A percentile compares a stretch with the other conserved stretches of the same genome.
Conservation (phyloP, 1,284 basidiomycete genomes). For the Trichosporon coremiiforme region DNA sequence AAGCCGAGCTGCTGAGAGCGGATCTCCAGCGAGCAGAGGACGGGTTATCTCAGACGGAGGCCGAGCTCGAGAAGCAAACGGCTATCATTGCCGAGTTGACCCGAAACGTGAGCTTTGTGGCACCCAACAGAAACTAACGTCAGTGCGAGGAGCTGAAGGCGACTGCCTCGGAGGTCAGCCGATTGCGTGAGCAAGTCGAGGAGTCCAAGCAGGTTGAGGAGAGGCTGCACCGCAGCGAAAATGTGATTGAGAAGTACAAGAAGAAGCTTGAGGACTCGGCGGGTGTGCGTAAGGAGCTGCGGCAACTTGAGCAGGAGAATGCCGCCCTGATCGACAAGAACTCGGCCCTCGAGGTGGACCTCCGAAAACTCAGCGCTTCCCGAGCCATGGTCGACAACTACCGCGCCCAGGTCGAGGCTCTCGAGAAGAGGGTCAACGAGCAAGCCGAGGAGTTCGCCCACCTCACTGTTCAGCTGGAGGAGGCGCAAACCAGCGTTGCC, state of each 20-base stretch:
- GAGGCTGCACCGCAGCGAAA: slow-evolving; percentile 87
- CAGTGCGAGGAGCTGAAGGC: slow-evolving; percentile 75
- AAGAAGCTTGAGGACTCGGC: slow-evolving; percentile 95
- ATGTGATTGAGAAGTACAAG: slow-evolving; percentile 98
- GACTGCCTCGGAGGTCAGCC: slow-evolving; percentile 72
- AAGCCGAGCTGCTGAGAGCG: slow-evolving; percentile 73
- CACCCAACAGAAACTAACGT: not conserved
- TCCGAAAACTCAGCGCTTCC: slow-evolving; percentile 79
- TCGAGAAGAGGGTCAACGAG: slow-evolving; percentile 66
- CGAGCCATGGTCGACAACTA: slow-evolving; percentile 86
- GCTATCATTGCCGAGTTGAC: slow-evolving; percentile 70
- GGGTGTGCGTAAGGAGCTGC: slow-evolving; percentile 77
- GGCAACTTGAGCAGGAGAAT: slow-evolving; percentile 90
- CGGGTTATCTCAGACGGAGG: slow-evolving; percentile 74
- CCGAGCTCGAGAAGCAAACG: slow-evolving; percentile 75
- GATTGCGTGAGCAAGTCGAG: slow-evolving; percentile 89
- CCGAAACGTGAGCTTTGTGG: slow-evolving; percentile 60
- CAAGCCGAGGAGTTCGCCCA: slow-evolving; percentile 61
- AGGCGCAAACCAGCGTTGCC: slow-evolving; percentile 68
- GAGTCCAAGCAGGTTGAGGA: slow-evolving; percentile 93
- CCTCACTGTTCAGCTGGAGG: slow-evolving; percentile 74
- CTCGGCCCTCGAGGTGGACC: slow-evolving; percentile 84
- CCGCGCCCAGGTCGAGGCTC: slow-evolving; percentile 78
- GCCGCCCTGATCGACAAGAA: slow-evolving; percentile 87
- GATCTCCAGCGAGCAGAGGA: slow-evolving; percentile 80